Conservation (phyloP, 345 rosid species). For the rapeseed (Brassica napus) region Da-Ae NC_063452.1:13763501-13764000, state of each 20-base stretch:
- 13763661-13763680: neutral
- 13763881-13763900: neutral
- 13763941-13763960: neutral
- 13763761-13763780: slow-evolving; percentile 4
- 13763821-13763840: neutral
- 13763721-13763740: neutral
- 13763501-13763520: no score
- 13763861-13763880: neutral
- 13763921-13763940: neutral
- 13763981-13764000: neutral
- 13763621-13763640: neutral
- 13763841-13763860: neutral
- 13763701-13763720: neutral
- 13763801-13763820: neutral
- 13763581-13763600: neutral
- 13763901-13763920: neutral
- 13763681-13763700: neutral
- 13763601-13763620: neutral
- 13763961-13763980: neutral
- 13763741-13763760: neutral
- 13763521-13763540: no score
- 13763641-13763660: neutral
- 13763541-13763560: neutral
- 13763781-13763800: neutral
- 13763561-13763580: neutral